phyloP scores from a whole-genome alignment of 2,329 filamentous ascomycete species.

The Gnomoniopsis sp. region DNA sequence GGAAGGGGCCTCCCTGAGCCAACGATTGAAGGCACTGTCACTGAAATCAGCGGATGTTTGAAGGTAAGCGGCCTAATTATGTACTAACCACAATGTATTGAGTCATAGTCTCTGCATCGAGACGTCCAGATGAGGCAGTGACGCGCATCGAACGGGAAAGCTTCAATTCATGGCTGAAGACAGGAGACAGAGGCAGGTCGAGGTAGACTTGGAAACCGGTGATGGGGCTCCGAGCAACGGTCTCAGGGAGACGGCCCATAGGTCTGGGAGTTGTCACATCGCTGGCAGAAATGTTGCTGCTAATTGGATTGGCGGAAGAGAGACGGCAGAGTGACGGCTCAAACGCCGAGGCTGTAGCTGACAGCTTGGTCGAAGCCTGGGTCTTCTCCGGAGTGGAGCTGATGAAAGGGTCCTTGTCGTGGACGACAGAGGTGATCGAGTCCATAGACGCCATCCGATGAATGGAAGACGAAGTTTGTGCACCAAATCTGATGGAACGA shows the following conservation, averaged over 20 bases:
- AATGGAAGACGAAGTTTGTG: background rate
- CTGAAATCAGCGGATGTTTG: constrained; percentile 17
- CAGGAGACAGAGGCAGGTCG: constrained; percentile 27
- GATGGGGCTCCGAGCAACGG: constrained; percentile 19
- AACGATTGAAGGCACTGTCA: constrained; percentile 37
- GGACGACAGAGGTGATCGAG: constrained; percentile 23
- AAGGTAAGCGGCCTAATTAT: too few relatives aligned
- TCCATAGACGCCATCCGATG: constrained; percentile 18
- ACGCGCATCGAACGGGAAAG: constrained; percentile 45
- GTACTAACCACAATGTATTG: constrained; percentile 42
- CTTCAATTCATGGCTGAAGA: constrained; percentile 43
- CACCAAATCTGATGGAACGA: constrained; percentile 23
- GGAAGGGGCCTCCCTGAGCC: constrained; percentile 27
- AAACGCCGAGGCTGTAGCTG: constrained; percentile 62
- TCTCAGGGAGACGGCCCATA: constrained; percentile 7
- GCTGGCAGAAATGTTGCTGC: constrained; percentile 21
- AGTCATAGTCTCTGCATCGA: constrained; percentile 38
- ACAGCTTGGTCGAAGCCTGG: constrained; percentile 48
- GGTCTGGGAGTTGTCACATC: constrained; percentile 6
- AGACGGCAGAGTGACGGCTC: constrained; percentile 36
- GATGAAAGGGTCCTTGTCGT: constrained; percentile 54
- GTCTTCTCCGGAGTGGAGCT: constrained; percentile 31
- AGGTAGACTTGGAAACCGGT: constrained; percentile 13
- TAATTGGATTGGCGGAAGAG: constrained; percentile 26
- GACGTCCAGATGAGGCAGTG: constrained; percentile 26